These are phyloP conservation scores for Aphanomyces euteiches DNA, from an alignment of 352 stramenopile genomes.

Conservation along the genomic window DNA sequence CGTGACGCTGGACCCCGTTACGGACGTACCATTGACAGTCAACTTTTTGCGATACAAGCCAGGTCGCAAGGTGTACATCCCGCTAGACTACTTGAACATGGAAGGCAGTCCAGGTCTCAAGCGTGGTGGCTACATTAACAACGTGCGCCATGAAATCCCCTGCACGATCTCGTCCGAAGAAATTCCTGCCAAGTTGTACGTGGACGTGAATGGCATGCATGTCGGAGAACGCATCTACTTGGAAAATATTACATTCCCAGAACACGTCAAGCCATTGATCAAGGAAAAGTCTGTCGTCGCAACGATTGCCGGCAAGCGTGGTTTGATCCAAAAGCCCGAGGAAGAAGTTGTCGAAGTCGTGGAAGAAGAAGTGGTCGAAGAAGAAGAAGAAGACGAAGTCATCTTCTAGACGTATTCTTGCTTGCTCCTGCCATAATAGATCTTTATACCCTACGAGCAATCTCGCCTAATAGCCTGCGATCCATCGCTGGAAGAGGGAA, in stretches of 20 bases:
- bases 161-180: constrained; percentile 72
- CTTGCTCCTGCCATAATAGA: constrained; percentile 2
- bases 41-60: constrained; percentile 94
- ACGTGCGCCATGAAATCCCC: constrained; percentile 82
- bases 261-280: constrained; percentile 67
- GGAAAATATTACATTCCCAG: constrained; percentile 68
- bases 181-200: constrained; percentile 69
- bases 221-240: constrained; percentile 80
- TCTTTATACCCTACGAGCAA: background rate
- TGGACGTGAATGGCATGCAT: constrained; percentile 84
- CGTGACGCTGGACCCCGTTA: constrained; percentile 81
- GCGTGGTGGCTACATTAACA: constrained; percentile 91
- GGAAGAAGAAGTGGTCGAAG: constrained; percentile 52
- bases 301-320: constrained; percentile 82
- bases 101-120: constrained; percentile 93
- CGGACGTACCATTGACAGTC: constrained; percentile 67
- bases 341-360: constrained; percentile 62
- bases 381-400: constrained; percentile 59
- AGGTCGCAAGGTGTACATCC: constrained; percentile 86
- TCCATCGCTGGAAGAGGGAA: background rate
- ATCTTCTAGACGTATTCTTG: constrained; percentile 17
- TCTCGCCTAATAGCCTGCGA: background rate
- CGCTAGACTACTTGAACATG: constrained; percentile 90
- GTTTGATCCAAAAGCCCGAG: constrained; percentile 73
- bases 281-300: constrained; percentile 62